Evolutionary conservation across 306 rosid species (phyloP).

Genomic region (peach (Prunus persica)): DNA sequence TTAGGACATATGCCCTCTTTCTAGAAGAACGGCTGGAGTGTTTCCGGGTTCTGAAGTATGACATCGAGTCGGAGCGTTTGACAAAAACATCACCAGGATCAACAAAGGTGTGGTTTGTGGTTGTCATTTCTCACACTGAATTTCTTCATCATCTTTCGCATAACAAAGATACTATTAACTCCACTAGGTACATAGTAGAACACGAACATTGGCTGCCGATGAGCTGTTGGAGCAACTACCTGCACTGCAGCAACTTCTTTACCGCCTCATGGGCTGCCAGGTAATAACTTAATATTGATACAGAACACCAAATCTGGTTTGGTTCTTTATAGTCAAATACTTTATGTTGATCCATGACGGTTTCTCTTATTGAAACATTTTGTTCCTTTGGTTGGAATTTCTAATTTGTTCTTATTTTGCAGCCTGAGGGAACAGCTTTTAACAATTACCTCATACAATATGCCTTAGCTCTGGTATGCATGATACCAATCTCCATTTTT

Average conservation of each 20-base stretch:
- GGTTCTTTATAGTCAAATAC: background rate
- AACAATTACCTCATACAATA: slow-evolving; percentile 79
- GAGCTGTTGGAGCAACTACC: slow-evolving; percentile 81
- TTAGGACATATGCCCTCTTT: slow-evolving; percentile 76
- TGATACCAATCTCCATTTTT: slow-evolving; percentile 13
- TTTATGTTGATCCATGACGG: background rate
- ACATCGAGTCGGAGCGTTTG: slow-evolving; percentile 74
- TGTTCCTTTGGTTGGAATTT: slow-evolving; percentile 14
- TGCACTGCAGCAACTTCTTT: slow-evolving; percentile 86
- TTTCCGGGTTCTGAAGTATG: slow-evolving; percentile 66
- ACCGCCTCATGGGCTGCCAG: slow-evolving; percentile 74
- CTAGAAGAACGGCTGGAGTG: slow-evolving; percentile 87
- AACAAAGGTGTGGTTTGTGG: slow-evolving; percentile 39
- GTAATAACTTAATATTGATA: slow-evolving; percentile 33
- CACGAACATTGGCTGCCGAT: slow-evolving; percentile 41
- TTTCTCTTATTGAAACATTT: background rate
- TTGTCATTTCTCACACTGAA: background rate
- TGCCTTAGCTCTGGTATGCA: slow-evolving; percentile 86
- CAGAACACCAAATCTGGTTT: background rate
- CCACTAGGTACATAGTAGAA: slow-evolving; percentile 63
- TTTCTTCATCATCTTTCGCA: slow-evolving; percentile 10
- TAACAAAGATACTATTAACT: slow-evolving; percentile 20
- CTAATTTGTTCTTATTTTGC: slow-evolving; percentile 39
- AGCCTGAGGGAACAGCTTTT: slow-evolving; percentile 91
- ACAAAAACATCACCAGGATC: slow-evolving; percentile 44